Conservation (phyloP, 306 rosid species). For the Castanea sativa region DNA sequence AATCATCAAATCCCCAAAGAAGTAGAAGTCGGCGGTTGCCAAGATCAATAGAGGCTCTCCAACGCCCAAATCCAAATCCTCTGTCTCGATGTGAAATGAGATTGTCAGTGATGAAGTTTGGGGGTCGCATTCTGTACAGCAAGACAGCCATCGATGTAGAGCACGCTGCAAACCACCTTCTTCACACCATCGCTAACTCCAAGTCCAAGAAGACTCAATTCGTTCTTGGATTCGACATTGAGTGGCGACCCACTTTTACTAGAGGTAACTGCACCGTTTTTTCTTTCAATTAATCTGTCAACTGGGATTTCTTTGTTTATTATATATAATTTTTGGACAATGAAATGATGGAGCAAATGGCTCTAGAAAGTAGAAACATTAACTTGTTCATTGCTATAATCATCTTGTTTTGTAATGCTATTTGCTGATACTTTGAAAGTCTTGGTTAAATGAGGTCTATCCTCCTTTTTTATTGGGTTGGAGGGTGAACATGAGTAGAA, state of each 20-base stretch:
- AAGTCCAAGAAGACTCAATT: background rate
- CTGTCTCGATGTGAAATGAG: constrained; percentile 51
- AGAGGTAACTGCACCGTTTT: background rate
- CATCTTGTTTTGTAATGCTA: background rate
- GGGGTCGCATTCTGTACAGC: constrained; percentile 66
- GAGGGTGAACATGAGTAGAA: background rate
- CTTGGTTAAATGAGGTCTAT: background rate
- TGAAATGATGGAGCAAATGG: no score
- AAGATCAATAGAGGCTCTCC: constrained; percentile 55
- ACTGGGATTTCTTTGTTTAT: no score
- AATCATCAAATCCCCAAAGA: background rate
- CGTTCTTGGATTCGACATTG: constrained; percentile 3
- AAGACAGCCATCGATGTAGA: constrained; percentile 34
- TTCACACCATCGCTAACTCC: no score
- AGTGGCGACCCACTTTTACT: background rate
- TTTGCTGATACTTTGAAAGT: background rate
- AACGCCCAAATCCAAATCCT: constrained; percentile 37
- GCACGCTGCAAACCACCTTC: background rate
- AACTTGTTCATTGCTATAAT: background rate
- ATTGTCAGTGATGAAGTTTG: constrained; percentile 62
- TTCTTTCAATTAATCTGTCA: no score
- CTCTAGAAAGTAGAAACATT: no score
- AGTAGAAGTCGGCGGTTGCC: constrained; percentile 55
- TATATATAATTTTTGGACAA: no score
- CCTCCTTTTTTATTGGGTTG: background rate